phyloP scores from a whole-genome alignment of 169 alveolate genomes.

The Fabrea salina region DNA sequence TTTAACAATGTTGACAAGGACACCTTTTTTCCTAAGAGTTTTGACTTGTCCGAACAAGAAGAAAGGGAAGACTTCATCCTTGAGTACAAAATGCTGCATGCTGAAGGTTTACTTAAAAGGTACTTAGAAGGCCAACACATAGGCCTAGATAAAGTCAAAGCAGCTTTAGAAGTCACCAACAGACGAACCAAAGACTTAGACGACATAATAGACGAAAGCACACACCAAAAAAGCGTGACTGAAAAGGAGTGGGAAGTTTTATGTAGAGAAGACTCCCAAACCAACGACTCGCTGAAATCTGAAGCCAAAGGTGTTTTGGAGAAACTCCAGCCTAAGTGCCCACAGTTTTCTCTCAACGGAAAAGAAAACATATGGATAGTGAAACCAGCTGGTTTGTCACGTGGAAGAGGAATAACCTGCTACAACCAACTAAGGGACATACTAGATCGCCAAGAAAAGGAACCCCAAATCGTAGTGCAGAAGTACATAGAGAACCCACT shows the following conservation, averaged over 20 bases:
- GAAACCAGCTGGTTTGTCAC: constrained; percentile 84
- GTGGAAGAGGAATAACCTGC: constrained; percentile 83
- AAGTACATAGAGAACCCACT: constrained; percentile 82
- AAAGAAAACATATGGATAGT: constrained; percentile 84
- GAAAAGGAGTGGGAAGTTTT: constrained; percentile 75
- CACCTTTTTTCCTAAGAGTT: constrained; percentile 87
- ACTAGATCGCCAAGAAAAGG: constrained; percentile 59
- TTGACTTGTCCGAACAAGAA: constrained; percentile 73
- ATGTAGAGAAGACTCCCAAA: not conserved
- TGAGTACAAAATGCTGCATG: constrained; percentile 74
- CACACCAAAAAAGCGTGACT: constrained; percentile 33
- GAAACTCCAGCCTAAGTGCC: constrained; percentile 17
- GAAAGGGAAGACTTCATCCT: constrained; percentile 80
- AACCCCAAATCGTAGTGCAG: constrained; percentile 64
- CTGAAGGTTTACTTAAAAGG: constrained; percentile 52
- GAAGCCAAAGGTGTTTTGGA: constrained; percentile 17
- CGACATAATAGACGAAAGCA: constrained; percentile 55
- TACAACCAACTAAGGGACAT: constrained; percentile 55
- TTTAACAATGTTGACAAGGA: constrained; percentile 73
- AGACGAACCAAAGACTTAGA: constrained; percentile 62
- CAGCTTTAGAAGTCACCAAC: constrained; percentile 60
- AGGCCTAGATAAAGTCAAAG: constrained; percentile 35
- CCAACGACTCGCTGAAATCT: too few relatives aligned
- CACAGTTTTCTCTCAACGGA: constrained; percentile 62
- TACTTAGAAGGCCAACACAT: constrained; percentile 39